A percentile compares a stretch with the other conserved stretches of the same genome.
Evolutionary conservation across 352 stramenopile genomes (phyloP).

Genomic region (Pythium dissimile): DNA sequence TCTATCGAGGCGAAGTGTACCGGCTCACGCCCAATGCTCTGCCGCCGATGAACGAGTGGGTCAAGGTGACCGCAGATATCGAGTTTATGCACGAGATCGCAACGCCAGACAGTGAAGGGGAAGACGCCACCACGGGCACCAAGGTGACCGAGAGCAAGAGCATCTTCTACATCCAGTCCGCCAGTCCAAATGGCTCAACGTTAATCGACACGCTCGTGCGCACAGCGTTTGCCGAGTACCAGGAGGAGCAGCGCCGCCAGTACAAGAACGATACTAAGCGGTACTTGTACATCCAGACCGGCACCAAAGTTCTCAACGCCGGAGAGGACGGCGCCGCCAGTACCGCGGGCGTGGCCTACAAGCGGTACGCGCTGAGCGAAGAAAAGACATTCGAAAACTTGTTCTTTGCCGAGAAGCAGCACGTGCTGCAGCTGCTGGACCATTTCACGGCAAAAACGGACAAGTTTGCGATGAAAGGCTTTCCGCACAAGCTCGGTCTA

Average conservation of each 20-base stretch:
- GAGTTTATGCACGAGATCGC: constrained; percentile 38
- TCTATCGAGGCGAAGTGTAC: constrained; percentile 6
- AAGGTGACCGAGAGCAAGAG: constrained; percentile 14
- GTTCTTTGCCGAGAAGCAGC: constrained; percentile 82
- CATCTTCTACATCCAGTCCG: constrained; percentile 18
- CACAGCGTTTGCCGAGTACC: constrained; percentile 26
- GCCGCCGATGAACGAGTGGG: constrained; percentile 24
- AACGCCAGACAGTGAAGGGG: not conserved
- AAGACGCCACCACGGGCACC: not conserved
- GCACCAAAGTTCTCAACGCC: not conserved
- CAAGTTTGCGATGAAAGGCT: constrained; percentile 85
- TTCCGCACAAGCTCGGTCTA: constrained; percentile 86
- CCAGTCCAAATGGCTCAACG: constrained; percentile 11
- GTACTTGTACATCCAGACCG: constrained; percentile 34
- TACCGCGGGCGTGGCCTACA: constrained; percentile 24
- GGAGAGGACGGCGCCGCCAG: constrained; percentile 4
- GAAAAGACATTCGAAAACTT: constrained; percentile 87
- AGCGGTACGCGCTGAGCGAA: constrained; percentile 77
- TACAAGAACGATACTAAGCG: constrained; percentile 18
- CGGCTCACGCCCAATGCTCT: constrained; percentile 4
- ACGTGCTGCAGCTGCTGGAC: constrained; percentile 67
- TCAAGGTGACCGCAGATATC: constrained; percentile 27
- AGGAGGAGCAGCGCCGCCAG: constrained; percentile 12
- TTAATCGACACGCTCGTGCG: constrained; percentile 29
- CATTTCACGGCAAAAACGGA: constrained; percentile 62